Percentiles rank a stretch among this genome's conserved stretches.
phyloP scores from a whole-genome alignment of 2,329 filamentous ascomycete species.

The Venturia oleaginea region DNA sequence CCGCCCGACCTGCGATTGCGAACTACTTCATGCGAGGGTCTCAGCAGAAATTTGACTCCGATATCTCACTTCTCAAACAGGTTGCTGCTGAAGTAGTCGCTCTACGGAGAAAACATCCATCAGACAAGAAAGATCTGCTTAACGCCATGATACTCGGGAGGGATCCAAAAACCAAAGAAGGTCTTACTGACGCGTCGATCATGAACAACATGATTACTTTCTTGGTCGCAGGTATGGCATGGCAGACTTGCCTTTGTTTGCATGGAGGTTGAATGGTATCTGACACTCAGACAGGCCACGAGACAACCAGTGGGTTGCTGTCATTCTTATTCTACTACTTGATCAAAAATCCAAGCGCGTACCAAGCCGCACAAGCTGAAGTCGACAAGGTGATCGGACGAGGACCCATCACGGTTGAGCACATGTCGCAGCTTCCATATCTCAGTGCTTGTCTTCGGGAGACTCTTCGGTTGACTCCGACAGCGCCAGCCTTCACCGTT shows the following conservation, averaged over 20 bases:
- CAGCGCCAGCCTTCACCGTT: constrained; percentile 43
- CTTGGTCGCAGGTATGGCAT: constrained; percentile 45
- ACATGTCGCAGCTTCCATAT: constrained; percentile 45
- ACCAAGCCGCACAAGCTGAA: constrained; percentile 44
- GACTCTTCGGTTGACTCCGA: constrained; percentile 43
- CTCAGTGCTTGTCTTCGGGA: constrained; percentile 35
- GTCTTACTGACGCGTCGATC: constrained; percentile 50
- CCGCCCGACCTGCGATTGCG: constrained; percentile 16
- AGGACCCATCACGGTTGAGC: constrained; percentile 36
- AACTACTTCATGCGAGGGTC: constrained; percentile 12
- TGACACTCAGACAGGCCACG: constrained; percentile 1
- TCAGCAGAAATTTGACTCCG: constrained; percentile 27
- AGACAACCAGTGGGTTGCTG: constrained; percentile 22
- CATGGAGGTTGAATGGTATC: too few relatives aligned
- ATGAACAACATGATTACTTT: constrained; percentile 62
- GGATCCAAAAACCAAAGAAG: constrained; percentile 53
- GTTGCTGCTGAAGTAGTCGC: constrained; percentile 21
- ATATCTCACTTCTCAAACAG: constrained; percentile 39
- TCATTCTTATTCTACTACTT: constrained; percentile 14
- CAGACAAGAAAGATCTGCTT: constrained; percentile 44
- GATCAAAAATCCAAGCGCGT: constrained; percentile 38
- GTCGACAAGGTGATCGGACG: constrained; percentile 44
- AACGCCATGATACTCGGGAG: constrained; percentile 44
- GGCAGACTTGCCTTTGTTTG: constrained; percentile 30
- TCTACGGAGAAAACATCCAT: constrained; percentile 18